phyloP scores from a whole-genome alignment of 2,329 filamentous ascomycete genomes.

The Xylaria polymorpha region DNA sequence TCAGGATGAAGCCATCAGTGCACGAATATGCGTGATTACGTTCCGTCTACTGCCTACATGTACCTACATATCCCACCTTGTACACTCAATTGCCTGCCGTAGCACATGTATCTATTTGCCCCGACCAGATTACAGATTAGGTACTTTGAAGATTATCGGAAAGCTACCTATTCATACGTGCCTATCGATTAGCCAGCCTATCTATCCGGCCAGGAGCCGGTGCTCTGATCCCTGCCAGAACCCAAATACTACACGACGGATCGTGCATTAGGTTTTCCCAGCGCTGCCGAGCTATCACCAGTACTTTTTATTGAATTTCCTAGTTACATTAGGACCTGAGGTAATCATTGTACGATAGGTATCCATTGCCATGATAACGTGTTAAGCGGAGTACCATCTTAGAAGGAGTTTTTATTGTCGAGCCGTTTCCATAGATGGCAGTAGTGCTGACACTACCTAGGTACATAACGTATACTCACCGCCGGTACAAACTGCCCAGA shows the following conservation, averaged over 20 bases:
- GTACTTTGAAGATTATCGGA: not conserved
- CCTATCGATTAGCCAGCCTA: not conserved
- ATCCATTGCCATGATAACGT: not conserved
- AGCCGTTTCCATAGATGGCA: not conserved
- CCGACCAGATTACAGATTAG: not conserved
- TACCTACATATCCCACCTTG: not conserved
- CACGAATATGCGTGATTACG: conserved; percentile 37
- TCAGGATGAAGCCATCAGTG: conserved; percentile 33
- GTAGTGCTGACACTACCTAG: conserved; percentile 5
- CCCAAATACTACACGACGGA: not conserved
- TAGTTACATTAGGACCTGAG: conserved; percentile 6
- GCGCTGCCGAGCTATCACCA: not conserved
- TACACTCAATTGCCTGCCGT: conserved; percentile 24
- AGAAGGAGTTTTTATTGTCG: not conserved
- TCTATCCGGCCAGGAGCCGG: conserved; percentile 10
- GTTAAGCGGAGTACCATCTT: not conserved
- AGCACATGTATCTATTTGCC: not conserved
- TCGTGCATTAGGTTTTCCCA: conserved; percentile 12
- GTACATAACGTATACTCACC: conserved; percentile 11
- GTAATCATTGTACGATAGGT: conserved; percentile 1
- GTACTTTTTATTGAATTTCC: conserved; percentile 6
- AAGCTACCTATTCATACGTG: no score
- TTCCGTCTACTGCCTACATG: conserved; percentile 5
- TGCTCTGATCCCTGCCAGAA: conserved; percentile 4
- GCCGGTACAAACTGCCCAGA: conserved; percentile 1